A percentile compares a stretch with the other conserved stretches of the same genome.
These are phyloP conservation scores for Candida oleophila DNA, from an alignment of 805 yeast genomes.

Conservation along the genomic window DNA sequence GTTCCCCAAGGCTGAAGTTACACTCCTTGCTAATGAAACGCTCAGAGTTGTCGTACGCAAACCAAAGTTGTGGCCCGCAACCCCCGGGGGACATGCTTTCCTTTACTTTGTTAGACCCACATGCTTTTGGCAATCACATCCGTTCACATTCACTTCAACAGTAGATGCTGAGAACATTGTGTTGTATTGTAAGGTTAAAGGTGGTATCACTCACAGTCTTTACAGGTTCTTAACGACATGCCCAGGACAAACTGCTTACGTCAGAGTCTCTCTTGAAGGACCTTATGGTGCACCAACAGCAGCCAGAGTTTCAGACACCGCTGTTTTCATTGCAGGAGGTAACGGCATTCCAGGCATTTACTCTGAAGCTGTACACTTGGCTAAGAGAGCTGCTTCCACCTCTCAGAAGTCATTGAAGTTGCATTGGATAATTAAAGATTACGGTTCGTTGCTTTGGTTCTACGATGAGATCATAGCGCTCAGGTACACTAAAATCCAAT, in stretches of 20 bases:
- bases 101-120: constrained; percentile 46
- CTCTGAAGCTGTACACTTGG: constrained; percentile 28
- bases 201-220: constrained; percentile 28
- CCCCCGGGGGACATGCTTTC: constrained; percentile 65
- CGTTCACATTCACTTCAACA: constrained; percentile 48
- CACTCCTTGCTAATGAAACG: constrained; percentile 44
- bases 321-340: constrained; percentile 40
- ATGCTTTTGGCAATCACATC: constrained; percentile 67
- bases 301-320: constrained; percentile 24
- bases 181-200: constrained; percentile 32
- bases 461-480: constrained; percentile 29
- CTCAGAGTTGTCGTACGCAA: constrained; percentile 49
- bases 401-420: constrained; percentile 33
- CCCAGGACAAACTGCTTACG: constrained; percentile 16
- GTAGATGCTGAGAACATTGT: constrained; percentile 20
- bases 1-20: constrained; percentile 47
- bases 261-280: constrained; percentile 38
- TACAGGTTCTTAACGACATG: constrained; percentile 17
- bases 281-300: constrained; percentile 38
- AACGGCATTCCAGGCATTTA: constrained; percentile 43
- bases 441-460: constrained; percentile 44
- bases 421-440: constrained; percentile 58
- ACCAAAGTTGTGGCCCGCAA: constrained; percentile 53
- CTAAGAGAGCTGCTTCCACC: constrained; percentile 2
- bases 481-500: constrained; percentile 13